Percentiles rank a stretch among this genome's conserved stretches.
Evolutionary conservation across 768 basidiomycete species (phyloP).

Genomic region (Tephrocybe sp.): DNA sequence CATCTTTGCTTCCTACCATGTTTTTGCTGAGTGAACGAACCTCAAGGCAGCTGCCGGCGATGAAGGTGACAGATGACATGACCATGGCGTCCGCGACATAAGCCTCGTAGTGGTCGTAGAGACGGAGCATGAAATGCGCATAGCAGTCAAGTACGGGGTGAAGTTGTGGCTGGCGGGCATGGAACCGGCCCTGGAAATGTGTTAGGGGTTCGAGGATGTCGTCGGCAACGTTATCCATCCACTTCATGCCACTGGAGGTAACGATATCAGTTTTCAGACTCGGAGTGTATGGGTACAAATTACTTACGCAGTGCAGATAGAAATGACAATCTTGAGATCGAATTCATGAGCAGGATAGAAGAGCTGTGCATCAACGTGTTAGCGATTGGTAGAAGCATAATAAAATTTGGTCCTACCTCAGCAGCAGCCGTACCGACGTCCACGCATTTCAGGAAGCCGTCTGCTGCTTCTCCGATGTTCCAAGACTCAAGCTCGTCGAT

Average conservation of each 20-base stretch:
- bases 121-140: constrained; percentile 9
- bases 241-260: constrained; percentile 9
- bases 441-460: constrained; percentile 3
- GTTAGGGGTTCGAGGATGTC: constrained; percentile 6
- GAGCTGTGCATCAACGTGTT: neutral
- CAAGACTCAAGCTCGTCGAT: constrained; percentile 8
- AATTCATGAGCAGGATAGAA: constrained; percentile 12
- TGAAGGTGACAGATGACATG: constrained; percentile 12
- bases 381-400: neutral
- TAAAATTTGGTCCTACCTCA: no score
- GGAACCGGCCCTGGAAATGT: constrained; percentile 10
- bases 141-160: constrained; percentile 11
- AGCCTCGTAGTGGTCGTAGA: constrained; percentile 11
- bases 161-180: constrained; percentile 9
- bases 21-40: constrained; percentile 10
- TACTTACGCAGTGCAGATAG: constrained; percentile 8
- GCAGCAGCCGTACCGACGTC: constrained; percentile 6
- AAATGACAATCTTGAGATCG: constrained; percentile 10
- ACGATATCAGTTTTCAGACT: no score
- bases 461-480: constrained; percentile 6
- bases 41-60: constrained; percentile 11
- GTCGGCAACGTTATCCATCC: constrained; percentile 13
- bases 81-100: constrained; percentile 11
- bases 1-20: constrained; percentile 1
- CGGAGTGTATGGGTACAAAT: no score